Conservation (phyloP, 169 alveolate genomes). For the Eimeria necatrix region DNA sequence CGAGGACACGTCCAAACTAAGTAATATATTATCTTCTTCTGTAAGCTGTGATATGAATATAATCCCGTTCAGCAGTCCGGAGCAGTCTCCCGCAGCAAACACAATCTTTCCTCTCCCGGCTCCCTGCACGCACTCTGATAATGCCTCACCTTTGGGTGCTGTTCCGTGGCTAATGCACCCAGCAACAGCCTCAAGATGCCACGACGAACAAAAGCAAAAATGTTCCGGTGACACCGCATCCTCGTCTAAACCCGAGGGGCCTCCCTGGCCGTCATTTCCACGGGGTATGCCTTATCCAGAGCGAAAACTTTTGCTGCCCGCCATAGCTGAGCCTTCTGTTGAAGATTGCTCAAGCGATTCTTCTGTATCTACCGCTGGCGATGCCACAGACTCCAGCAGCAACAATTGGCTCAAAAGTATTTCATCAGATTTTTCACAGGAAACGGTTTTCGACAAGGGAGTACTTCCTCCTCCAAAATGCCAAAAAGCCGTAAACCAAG, state of each 20-base stretch:
- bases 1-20: constrained; percentile 34
- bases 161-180: constrained; percentile 22
- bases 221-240: background rate
- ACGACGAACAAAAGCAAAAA: constrained; percentile 19
- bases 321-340: constrained; percentile 37
- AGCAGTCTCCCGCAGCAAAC: constrained; percentile 59
- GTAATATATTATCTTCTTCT: background rate
- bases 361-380: constrained; percentile 33
- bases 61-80: constrained; percentile 72
- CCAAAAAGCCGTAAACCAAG: background rate
- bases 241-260: background rate
- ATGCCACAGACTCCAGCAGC: constrained; percentile 5
- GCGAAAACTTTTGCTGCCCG: constrained; percentile 22
- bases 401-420: constrained; percentile 16
- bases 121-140: constrained; percentile 33
- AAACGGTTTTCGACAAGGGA: background rate
- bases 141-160: background rate
- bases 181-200: background rate
- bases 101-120: background rate
- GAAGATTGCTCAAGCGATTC: constrained; percentile 71
- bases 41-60: constrained; percentile 45
- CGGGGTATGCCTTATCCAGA: background rate
- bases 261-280: background rate
- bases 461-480: background rate
- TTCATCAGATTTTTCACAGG: background rate